Conservation (phyloP, 2,329 filamentous ascomycete species). For the Cladosporium colombiae region DNA sequence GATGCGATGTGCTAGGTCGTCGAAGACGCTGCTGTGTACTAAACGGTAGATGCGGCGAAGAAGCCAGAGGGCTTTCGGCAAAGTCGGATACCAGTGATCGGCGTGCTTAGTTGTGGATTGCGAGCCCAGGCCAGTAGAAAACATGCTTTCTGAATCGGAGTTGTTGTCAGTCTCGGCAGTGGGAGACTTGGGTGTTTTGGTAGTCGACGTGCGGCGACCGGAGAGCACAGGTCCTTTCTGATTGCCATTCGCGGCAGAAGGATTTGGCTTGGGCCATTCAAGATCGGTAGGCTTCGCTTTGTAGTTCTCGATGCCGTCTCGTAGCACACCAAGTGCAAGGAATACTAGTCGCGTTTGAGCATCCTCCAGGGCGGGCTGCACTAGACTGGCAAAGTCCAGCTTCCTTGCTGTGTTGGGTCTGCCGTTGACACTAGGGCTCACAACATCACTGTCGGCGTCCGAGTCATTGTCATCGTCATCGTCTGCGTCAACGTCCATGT, state of each 20-base stretch:
- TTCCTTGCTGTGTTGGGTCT: slow-evolving; percentile 25
- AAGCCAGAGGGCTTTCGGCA: slow-evolving; percentile 67
- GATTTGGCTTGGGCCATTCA: slow-evolving; percentile 57
- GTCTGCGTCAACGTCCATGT: slow-evolving; percentile 56
- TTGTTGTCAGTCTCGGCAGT: slow-evolving; percentile 55
- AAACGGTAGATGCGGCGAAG: slow-evolving; percentile 69
- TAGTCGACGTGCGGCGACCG: slow-evolving; percentile 47
- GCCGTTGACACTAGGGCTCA: slow-evolving; percentile 26
- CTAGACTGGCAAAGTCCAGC: slow-evolving; percentile 62
- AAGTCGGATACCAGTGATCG: slow-evolving; percentile 62
- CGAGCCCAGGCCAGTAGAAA: slow-evolving; percentile 24
- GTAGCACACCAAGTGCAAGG: slow-evolving; percentile 62
- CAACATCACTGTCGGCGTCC: slow-evolving; percentile 37
- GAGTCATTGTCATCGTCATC: slow-evolving; percentile 55
- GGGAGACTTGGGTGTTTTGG: slow-evolving; percentile 44
- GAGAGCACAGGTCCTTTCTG: slow-evolving; percentile 50
- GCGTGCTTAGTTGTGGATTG: slow-evolving; percentile 25
- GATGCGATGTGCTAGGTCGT: slow-evolving; percentile 75
- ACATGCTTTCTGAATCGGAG: slow-evolving; percentile 52
- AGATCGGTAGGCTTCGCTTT: slow-evolving; percentile 65
- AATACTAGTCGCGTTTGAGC: slow-evolving; percentile 68
- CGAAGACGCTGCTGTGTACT: slow-evolving; percentile 69
- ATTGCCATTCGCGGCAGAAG: slow-evolving; percentile 29
- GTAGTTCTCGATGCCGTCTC: slow-evolving; percentile 67
- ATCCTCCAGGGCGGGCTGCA: slow-evolving; percentile 67